Evolutionary conservation across 768 basidiomycete genomes (phyloP).

Genomic region (Russula dissimulans): DNA sequence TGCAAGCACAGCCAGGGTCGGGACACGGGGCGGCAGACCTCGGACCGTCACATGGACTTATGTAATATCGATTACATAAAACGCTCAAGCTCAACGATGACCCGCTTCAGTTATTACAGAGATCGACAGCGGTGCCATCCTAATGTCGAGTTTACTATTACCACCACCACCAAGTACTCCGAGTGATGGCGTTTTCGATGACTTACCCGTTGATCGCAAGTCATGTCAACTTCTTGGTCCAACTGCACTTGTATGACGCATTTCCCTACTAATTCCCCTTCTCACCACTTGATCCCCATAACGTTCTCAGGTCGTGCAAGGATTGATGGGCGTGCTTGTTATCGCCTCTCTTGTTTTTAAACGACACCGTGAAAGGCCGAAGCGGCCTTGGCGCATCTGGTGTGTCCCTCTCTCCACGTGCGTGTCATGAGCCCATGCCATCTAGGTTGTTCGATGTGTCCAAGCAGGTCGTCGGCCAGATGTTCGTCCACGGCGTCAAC

Average conservation of each 20-base stretch:
- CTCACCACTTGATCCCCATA: background rate
- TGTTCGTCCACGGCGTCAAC: slow-evolving; percentile 73
- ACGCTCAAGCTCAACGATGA: too few relatives aligned
- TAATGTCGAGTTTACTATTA: background rate
- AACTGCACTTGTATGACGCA: slow-evolving; percentile 34
- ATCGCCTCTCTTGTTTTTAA: slow-evolving; percentile 81
- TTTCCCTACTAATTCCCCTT: background rate
- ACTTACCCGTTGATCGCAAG: slow-evolving; percentile 34
- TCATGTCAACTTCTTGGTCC: slow-evolving; percentile 40
- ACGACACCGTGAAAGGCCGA: slow-evolving; percentile 75
- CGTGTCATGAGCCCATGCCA: background rate
- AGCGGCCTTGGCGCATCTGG: slow-evolving; percentile 92
- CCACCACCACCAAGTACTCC: background rate
- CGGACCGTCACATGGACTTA: too few relatives aligned
- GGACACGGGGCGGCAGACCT: too few relatives aligned
- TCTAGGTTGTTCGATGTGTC: slow-evolving; percentile 87
- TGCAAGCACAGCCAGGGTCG: too few relatives aligned
- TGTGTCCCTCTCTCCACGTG: slow-evolving; percentile 26
- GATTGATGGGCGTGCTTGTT: slow-evolving; percentile 84
- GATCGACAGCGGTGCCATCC: background rate
- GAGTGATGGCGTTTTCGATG: slow-evolving; percentile 22
- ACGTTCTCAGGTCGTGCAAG: slow-evolving; percentile 62
- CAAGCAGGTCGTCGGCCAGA: slow-evolving; percentile 82
- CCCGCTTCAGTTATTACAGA: too few relatives aligned
- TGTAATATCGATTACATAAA: too few relatives aligned